Evolutionary conservation across 495 filamentous ascomycete species (phyloP), one percentile per base, ranked within the genome.

Genomic region (Elasticomyces elasticus): DNA sequence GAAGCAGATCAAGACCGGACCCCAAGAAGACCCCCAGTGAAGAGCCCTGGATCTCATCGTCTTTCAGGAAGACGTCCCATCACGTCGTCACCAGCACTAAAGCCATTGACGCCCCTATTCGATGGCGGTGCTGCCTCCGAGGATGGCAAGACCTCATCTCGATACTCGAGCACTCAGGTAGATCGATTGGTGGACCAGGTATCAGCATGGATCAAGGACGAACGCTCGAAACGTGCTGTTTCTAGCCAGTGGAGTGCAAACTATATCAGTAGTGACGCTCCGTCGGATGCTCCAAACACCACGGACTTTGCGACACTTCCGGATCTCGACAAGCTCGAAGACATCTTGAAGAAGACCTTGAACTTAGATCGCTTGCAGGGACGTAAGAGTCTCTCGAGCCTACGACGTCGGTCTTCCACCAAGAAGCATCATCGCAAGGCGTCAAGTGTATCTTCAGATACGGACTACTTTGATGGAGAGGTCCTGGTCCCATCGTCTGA

Each of bases 401-500:
- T 55, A 5, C 66, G 56, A 23, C 55, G 42, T 9, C 51, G 59
- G 20, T 52, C 58, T n/a, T 60, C 64, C 1, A 50, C 65, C 12
- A 58, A 64, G 56, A 71, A 69, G 42, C 42, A 62, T 15, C 51
- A 49, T 11, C 56, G 59, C 12, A 62, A 62, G 9, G 51, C 61
- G n/a, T 69, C 64, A 13, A 59, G 33, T 31, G 61, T 49, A 11
- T 85, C 85, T 20, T 94, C 88, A 0, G 89, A 94, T 59, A 92
- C 87, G 1, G 89, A 95, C 47, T 83, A 79, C 58, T 74, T 62
- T 13, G 87, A 91, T 49, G 73, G 75, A 13, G 86, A 92, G 42
- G 72, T 79, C 22, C 58, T 81, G 26, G 84, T 91, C 1, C 87
- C 88, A 5, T 77, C 73, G 56, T 90, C 88, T 54, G 87, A 96